A percentile compares a stretch with the other conserved stretches of the same genome.
These are phyloP conservation scores for Prunus yedoensis DNA, from an alignment of 331 rosid genomes.

Conservation along the genomic window DNA sequence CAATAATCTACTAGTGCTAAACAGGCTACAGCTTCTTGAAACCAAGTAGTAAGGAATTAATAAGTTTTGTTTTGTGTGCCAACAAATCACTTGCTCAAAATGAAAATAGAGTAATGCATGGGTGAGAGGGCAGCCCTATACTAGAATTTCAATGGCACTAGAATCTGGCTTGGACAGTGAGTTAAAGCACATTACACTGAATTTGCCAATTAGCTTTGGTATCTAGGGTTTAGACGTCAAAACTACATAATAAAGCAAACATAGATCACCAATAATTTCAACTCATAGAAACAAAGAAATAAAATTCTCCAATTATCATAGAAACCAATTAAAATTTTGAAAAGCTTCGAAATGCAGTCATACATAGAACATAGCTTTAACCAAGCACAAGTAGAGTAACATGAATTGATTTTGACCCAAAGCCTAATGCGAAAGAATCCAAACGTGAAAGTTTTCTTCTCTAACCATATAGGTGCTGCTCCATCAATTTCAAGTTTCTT, in stretches of 20 bases:
- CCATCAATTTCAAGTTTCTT: neutral
- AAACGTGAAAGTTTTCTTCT: slow-evolving; percentile 21
- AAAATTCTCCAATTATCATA: neutral
- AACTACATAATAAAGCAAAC: slow-evolving; percentile 1
- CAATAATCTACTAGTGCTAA: neutral
- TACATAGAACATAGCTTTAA: neutral
- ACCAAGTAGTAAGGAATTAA: neutral
- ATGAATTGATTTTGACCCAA: neutral
- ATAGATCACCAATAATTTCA: neutral
- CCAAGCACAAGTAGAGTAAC: neutral
- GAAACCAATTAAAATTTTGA: neutral
- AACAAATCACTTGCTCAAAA: neutral
- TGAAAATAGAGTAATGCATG: neutral
- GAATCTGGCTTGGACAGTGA: too few species aligned
- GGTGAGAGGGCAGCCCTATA: too few species aligned
- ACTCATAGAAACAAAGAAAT: neutral
- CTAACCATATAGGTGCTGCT: neutral
- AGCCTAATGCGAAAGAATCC: neutral
- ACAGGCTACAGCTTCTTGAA: neutral
- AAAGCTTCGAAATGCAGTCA: neutral
- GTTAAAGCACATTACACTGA: too few species aligned
- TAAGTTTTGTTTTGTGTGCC: neutral
- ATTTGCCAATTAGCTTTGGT: too few species aligned
- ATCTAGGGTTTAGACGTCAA: neutral
- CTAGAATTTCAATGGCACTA: too few species aligned